These are phyloP conservation scores for Rosa hybrid DNA, from an alignment of 331 rosid genomes.

Conservation along the genomic window DNA sequence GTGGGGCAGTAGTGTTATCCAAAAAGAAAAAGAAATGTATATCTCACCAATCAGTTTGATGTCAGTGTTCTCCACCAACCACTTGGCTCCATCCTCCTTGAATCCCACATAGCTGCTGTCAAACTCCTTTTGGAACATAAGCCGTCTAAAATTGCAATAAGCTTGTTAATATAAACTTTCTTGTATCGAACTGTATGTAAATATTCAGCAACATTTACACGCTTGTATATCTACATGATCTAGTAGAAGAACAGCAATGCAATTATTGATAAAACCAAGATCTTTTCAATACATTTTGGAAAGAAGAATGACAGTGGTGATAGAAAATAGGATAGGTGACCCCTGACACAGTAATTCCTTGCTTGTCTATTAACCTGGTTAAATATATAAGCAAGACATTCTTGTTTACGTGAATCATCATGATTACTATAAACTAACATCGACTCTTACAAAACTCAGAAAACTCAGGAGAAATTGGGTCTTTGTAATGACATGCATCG, in stretches of 20 bases:
- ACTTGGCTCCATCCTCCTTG: conserved; percentile 90
- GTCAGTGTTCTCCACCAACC: conserved; percentile 89
- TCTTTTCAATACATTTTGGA: neutral
- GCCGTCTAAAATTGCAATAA: conserved; percentile 62
- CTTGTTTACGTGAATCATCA: neutral
- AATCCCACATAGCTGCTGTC: conserved; percentile 85
- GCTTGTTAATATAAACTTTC: neutral
- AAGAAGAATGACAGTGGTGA: neutral
- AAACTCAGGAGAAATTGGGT: neutral
- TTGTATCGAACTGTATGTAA: neutral
- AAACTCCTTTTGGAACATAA: conserved; percentile 82
- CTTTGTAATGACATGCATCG: neutral
- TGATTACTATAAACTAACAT: neutral
- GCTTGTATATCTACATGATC: neutral
- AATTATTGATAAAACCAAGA: neutral
- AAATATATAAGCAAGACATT: neutral
- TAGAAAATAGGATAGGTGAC: neutral
- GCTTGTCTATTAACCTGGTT: neutral
- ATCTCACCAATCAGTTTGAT: conserved; percentile 88
- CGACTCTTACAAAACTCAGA: neutral
- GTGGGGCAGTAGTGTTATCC: neutral
- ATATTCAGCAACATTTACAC: neutral
- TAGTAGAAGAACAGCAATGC: neutral
- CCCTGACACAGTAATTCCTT: neutral
- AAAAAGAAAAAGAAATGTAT: neutral